Base-by-base conservation (phyloP, 441 rosid genomes). In the Euphorbia celastroides region DNA sequence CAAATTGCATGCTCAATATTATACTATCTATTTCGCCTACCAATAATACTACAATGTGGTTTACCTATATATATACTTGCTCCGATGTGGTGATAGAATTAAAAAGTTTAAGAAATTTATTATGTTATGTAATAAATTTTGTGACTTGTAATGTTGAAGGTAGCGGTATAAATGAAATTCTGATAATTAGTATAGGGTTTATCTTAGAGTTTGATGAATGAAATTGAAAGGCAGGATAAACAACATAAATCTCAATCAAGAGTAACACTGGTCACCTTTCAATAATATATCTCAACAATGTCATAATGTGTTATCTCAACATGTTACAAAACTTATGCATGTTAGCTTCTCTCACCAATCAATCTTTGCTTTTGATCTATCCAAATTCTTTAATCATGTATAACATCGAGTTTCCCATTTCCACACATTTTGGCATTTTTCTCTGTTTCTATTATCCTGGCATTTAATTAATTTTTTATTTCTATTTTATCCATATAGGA, bases 241-340 rank as follows among this genome's bases (percentile, higher is more conserved):
- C 26, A 59, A 7, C n/a, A 13, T 44, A 31, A 13, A 50, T 48
- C 57, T 23, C 22, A 46, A 31, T 48, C 64, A 59, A 14, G 8
- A 10, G 27, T 5, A 13, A 34, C 69, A 66, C 57, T 64, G 28
- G 57, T 28, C 57, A 50, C 42, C n/a, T 50, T n/a, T 13, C 44
- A 31, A 17, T 41, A n/a, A 46, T 16, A 14, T 16, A 7, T 22
- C n/a, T 20, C 54, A 41, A 23, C 26, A 23, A 23, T 12, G 12
- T 54, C n/a, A 46, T 46, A 46, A 17, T 16, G 19, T 46, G 3
- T 16, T 46, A 17, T 54, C 16, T 9, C 22, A 14, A 31, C 44
- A 34, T 20, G 22, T 26, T 23, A 22, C 48, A 31, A 41, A 22
- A 65, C 16, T 11, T n/a, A 46, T 46, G 68, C 68, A 65, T 31